These are phyloP conservation scores for Xanthoceras sorbifolium DNA, from an alignment of 345 rosid genomes.

Conservation along the genomic window DNA sequence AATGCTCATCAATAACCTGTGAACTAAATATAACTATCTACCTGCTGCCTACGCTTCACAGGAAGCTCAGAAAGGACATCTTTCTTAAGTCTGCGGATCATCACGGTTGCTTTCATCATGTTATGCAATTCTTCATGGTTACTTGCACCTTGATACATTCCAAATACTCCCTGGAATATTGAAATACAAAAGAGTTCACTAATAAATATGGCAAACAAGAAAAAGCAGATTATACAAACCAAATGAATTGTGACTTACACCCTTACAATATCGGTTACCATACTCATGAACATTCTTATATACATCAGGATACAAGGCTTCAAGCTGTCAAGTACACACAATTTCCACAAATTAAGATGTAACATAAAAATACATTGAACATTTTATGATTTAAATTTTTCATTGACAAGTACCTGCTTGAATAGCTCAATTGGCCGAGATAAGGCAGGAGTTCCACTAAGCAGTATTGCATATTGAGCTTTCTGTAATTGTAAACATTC, in stretches of 20 bases:
- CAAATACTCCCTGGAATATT: slow-evolving; percentile 70
- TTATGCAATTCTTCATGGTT: slow-evolving; percentile 98
- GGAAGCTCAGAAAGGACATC: slow-evolving; percentile 94
- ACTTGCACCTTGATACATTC: slow-evolving; percentile 89
- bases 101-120: slow-evolving; percentile 93
- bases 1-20: not conserved
- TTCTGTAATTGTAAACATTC: slow-evolving; percentile 56
- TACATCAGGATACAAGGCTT: slow-evolving; percentile 87
- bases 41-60: slow-evolving; percentile 91
- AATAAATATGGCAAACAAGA: not conserved
- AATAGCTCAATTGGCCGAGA: slow-evolving; percentile 94
- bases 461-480: slow-evolving; percentile 80
- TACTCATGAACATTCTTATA: slow-evolving; percentile 83
- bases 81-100: slow-evolving; percentile 93
- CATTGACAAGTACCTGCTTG: slow-evolving; percentile 66
- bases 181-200: slow-evolving; percentile 11
- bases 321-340: slow-evolving; percentile 58
- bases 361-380: slow-evolving; percentile 15
- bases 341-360: slow-evolving; percentile 14
- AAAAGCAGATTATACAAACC: not conserved
- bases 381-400: slow-evolving; percentile 10
- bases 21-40: slow-evolving; percentile 23
- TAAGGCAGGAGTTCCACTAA: slow-evolving; percentile 97
- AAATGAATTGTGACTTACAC: slow-evolving; percentile 49
- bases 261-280: slow-evolving; percentile 88